A percentile compares a stretch with the other conserved stretches of the same genome.
Conservation (phyloP, 2,329 filamentous ascomycete species). For the Pseudogymnoascus sp. region DNA sequence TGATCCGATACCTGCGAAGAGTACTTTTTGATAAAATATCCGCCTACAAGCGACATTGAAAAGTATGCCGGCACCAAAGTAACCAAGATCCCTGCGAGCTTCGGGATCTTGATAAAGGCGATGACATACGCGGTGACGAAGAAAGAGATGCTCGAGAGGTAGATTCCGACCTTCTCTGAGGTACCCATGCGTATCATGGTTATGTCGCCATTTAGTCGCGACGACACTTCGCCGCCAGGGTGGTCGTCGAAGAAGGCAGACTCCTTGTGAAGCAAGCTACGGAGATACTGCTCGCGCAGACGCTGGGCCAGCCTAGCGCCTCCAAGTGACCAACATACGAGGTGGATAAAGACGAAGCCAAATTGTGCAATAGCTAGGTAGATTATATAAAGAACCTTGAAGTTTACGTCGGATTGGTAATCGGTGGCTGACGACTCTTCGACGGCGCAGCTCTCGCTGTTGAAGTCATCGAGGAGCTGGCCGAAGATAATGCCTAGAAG, state of each 20-base stretch:
- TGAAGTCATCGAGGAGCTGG: slow-evolving; percentile 54
- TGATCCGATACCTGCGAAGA: slow-evolving; percentile 35
- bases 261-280: slow-evolving; percentile 43
- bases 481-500: slow-evolving; percentile 57
- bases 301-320: slow-evolving; percentile 47
- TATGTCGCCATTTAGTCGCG: slow-evolving; percentile 46
- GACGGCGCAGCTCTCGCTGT: slow-evolving; percentile 42
- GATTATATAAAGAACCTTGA: slow-evolving; percentile 52
- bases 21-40: slow-evolving; percentile 36
- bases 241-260: slow-evolving; percentile 46
- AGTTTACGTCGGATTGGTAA: slow-evolving; percentile 37
- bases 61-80: slow-evolving; percentile 36
- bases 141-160: slow-evolving; percentile 46
- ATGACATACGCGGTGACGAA: slow-evolving; percentile 51
- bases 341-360: slow-evolving; percentile 54
- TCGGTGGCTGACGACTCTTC: slow-evolving; percentile 21
- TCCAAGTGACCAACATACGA: slow-evolving; percentile 48
- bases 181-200: slow-evolving; percentile 50
- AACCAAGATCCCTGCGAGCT: slow-evolving; percentile 47
- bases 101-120: slow-evolving; percentile 48
- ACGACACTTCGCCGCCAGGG: slow-evolving; percentile 44
- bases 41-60: slow-evolving; percentile 40
- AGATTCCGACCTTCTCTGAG: slow-evolving; percentile 52
- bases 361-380: slow-evolving; percentile 58
- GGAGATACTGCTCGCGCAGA: slow-evolving; percentile 44